Evolutionary conservation across 2,329 filamentous ascomycete genomes (phyloP).

Genomic region (Exutisphaerella laricina): DNA sequence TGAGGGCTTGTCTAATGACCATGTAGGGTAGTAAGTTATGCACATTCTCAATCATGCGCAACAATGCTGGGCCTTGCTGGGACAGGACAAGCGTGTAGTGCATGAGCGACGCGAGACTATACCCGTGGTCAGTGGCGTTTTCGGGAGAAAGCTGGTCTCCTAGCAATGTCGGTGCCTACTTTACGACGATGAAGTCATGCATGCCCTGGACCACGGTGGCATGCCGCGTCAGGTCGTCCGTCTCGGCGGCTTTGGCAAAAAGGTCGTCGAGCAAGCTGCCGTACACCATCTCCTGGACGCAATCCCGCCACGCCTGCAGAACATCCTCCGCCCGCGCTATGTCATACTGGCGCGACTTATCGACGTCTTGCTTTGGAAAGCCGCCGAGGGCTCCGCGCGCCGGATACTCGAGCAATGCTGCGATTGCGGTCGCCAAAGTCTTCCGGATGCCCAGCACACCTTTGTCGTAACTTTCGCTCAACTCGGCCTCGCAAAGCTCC

Average conservation of each 20-base stretch:
- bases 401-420: constrained; percentile 63
- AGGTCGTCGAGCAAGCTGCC: constrained; percentile 61
- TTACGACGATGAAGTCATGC: constrained; percentile 63
- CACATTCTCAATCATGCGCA: constrained; percentile 64
- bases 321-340: constrained; percentile 55
- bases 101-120: constrained; percentile 64
- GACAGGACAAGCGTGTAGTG: constrained; percentile 69
- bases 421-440: constrained; percentile 66
- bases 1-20: constrained; percentile 65
- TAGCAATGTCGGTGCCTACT: constrained; percentile 45
- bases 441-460: constrained; percentile 68
- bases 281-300: constrained; percentile 61
- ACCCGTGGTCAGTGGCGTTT: constrained; percentile 3
- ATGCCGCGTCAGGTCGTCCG: constrained; percentile 59
- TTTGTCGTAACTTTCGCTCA: constrained; percentile 80
- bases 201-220: constrained; percentile 58
- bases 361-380: constrained; percentile 39
- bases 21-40: constrained; percentile 68
- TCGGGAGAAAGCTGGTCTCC: constrained; percentile 3
- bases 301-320: constrained; percentile 59
- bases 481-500: constrained; percentile 59
- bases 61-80: constrained; percentile 67
- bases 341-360: constrained; percentile 49
- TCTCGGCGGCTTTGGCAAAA: constrained; percentile 56
- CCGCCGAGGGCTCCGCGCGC: constrained; percentile 62